Evolutionary conservation across 2,329 filamentous ascomycete genomes (phyloP).

Genomic region (Venturia asperata): DNA sequence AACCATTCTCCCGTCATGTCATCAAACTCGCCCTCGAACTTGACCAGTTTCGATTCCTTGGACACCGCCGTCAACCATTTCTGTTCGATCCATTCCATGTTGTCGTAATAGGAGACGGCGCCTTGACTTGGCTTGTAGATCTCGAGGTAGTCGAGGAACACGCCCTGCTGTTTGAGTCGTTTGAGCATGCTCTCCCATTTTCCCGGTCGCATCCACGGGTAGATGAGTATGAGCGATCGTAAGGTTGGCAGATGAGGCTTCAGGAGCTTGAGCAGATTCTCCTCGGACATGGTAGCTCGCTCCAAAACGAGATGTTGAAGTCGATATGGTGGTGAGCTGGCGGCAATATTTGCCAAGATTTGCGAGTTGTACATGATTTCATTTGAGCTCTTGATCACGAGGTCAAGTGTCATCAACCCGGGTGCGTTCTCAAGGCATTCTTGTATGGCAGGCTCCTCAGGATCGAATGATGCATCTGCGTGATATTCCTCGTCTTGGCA

Average conservation of each 20-base stretch:
- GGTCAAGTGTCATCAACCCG: slow-evolving; percentile 1
- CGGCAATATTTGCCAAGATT: not conserved
- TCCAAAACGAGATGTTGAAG: slow-evolving; percentile 15
- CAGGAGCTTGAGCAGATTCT: not conserved
- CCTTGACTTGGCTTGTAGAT: slow-evolving; percentile 16
- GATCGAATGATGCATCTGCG: not conserved
- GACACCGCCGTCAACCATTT: not conserved
- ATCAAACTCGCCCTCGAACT: slow-evolving; percentile 9
- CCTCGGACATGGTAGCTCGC: not conserved
- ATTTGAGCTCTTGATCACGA: not conserved
- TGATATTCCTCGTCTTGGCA: slow-evolving; percentile 4
- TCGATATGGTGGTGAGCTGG: not conserved
- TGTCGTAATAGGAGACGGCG: not conserved
- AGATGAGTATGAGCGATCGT: not conserved
- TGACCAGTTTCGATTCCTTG: slow-evolving; percentile 4
- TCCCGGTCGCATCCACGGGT: not conserved
- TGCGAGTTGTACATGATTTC: not conserved
- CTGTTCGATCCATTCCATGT: slow-evolving; percentile 9
- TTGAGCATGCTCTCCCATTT: slow-evolving; percentile 5
- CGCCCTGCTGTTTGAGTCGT: not conserved
- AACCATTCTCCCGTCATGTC: not conserved
- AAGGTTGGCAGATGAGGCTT: not conserved
- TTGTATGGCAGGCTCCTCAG: not conserved
- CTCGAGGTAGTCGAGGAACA: slow-evolving; percentile 5
- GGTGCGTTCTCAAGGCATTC: slow-evolving; percentile 1